These are phyloP conservation scores for Kalmusia sp. DNA, from an alignment of 2,329 filamentous ascomycete species.

Conservation along the genomic window DNA sequence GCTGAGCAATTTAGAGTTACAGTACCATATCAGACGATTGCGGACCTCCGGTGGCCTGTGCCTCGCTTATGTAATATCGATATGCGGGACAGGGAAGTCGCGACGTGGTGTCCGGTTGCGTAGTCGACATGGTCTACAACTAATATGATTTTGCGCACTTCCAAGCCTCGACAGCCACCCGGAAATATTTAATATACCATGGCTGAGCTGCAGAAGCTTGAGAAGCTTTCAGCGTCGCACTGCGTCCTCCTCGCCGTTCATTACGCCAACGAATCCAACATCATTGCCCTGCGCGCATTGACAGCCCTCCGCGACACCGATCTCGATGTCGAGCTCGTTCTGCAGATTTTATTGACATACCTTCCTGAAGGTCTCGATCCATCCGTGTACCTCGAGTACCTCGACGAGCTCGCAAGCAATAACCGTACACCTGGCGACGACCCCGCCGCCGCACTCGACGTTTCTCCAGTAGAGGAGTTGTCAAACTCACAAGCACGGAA, in stretches of 20 bases:
- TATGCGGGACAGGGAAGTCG: neutral
- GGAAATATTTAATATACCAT: constrained; percentile 14
- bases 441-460: constrained; percentile 56
- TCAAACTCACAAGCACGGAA: constrained; percentile 70
- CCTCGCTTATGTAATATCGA: neutral
- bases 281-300: constrained; percentile 67
- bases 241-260: constrained; percentile 76
- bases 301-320: constrained; percentile 63
- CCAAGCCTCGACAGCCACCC: neutral
- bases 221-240: constrained; percentile 68
- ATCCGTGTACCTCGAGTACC: constrained; percentile 65
- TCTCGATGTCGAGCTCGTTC: constrained; percentile 68
- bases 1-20: neutral
- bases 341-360: constrained; percentile 78
- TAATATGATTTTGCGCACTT: neutral
- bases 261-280: constrained; percentile 70
- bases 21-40: neutral
- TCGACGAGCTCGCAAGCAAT: constrained; percentile 63
- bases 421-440: constrained; percentile 52
- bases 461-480: constrained; percentile 62
- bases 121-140: neutral
- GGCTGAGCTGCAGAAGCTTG: constrained; percentile 34
- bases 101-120: constrained; percentile 2
- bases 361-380: constrained; percentile 75
- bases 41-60: neutral